Evolutionary conservation across 1,284 basidiomycete genomes (phyloP), one percentile per base, ranked within the genome.

Genomic region (Gymnopus androsaceus): DNA sequence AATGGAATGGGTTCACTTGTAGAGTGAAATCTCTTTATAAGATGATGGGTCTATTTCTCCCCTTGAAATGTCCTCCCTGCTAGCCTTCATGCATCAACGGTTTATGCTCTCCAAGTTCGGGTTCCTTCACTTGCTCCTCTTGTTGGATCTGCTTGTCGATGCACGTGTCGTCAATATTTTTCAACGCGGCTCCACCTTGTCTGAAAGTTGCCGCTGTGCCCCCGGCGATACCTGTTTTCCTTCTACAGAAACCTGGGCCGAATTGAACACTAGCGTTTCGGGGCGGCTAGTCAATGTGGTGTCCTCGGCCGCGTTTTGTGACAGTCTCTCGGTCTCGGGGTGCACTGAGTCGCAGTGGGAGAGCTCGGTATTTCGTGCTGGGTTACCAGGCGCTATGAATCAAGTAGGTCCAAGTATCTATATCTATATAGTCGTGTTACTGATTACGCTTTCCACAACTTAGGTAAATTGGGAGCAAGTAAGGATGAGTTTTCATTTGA

Each of bases 381-480:
- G 55, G n/a, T 47, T 63, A 19, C 62, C 62, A 21, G 62, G 62
- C 17, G 58, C 62, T 4, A 61, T 63, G 62, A 60, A 61, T 55
- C 56, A 58, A 42, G 62, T 61, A 46, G 15, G 50, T 48, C 27
- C 28, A 34, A 14, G 0, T 36, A 3, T 11, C 50, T n/a, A 37
- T 52, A 9, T 9, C 33, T 9, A 12, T n/a, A 14, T n/a, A 15
- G 17, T 40, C 41, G 11, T 8, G 8, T 11, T 7, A 55, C 27
- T 17, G 12, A 34, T 44, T 21, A 11, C 38, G 15, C 12, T n/a
- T 31, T 28, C 19, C 17, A 15, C 28, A 33, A 46, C 46, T 8
- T 50, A 61, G 59, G 55, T 52, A 17, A 59, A 61, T 30, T 63
- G 56, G 53, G 61, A 61, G 50, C 54, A 53, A 34, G 61, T 61